These are phyloP conservation scores for Exidia glandulosa DNA, from an alignment of 768 basidiomycete species.

Conservation along the genomic window DNA sequence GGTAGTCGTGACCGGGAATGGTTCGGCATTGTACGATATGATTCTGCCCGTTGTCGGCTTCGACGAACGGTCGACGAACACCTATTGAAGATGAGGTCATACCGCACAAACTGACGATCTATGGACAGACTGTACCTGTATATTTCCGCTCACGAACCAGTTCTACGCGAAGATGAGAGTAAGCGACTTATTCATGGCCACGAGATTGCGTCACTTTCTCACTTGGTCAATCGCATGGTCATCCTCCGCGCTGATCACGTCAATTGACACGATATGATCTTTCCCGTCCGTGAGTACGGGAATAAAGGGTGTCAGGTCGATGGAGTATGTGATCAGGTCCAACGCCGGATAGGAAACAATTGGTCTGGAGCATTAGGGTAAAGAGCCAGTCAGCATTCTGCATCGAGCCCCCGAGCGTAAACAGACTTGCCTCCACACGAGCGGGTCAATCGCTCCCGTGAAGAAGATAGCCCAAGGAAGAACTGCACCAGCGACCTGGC, in stretches of 20 bases:
- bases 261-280: constrained; percentile 58
- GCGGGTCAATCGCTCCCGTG: constrained; percentile 33
- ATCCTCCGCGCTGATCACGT: constrained; percentile 59
- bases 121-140: constrained; percentile 28
- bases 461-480: constrained; percentile 57
- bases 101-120: background rate
- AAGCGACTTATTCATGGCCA: background rate
- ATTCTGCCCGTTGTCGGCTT: constrained; percentile 61
- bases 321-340: constrained; percentile 64
- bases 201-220: too few relatives aligned
- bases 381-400: constrained; percentile 12
- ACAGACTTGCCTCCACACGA: constrained; percentile 32
- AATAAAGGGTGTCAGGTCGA: constrained; percentile 70
- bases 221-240: constrained; percentile 54
- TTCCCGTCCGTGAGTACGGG: constrained; percentile 58
- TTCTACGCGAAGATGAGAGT: background rate
- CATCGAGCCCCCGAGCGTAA: background rate
- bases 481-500: constrained; percentile 40
- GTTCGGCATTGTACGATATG: constrained; percentile 43
- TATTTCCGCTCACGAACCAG: constrained; percentile 47
- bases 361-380: constrained; percentile 21
- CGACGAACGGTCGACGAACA: constrained; percentile 18
- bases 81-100: background rate
- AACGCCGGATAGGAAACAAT: constrained; percentile 60
- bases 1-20: constrained; percentile 37